Evolutionary conservation across 2,329 filamentous ascomycete species (phyloP).

Genomic region (Ceratocystis diversiconidia): DNA sequence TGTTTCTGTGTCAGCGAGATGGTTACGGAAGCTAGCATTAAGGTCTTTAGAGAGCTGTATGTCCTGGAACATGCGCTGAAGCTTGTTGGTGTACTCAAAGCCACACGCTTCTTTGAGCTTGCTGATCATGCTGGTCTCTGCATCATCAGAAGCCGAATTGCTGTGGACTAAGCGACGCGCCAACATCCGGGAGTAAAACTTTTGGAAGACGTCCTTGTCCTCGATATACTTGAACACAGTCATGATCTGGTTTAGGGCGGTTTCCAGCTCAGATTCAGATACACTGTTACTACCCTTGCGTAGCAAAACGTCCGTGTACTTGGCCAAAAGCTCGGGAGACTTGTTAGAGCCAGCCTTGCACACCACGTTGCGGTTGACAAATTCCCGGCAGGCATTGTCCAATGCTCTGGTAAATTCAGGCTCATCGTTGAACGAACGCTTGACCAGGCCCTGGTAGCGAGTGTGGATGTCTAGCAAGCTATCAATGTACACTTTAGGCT

Average conservation of each 20-base stretch:
- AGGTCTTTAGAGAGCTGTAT: constrained; percentile 98
- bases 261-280: constrained; percentile 87
- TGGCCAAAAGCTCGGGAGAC: constrained; percentile 85
- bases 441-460: constrained; percentile 81
- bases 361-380: constrained; percentile 93
- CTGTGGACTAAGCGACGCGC: constrained; percentile 88
- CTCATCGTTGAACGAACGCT: constrained; percentile 84
- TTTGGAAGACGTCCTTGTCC: constrained; percentile 99
- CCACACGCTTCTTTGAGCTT: constrained; percentile 97
- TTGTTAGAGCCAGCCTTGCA: constrained; percentile 89
- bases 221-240: constrained; percentile 99
- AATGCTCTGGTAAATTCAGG: constrained; percentile 92
- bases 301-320: constrained; percentile 83
- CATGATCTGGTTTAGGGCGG: constrained; percentile 84
- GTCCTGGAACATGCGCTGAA: constrained; percentile 99
- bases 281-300: constrained; percentile 88
- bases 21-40: constrained; percentile 75
- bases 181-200: constrained; percentile 95
- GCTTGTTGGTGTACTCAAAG: constrained; percentile 98
- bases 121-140: constrained; percentile 98
- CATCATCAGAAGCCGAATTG: constrained; percentile 90
- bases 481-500: constrained; percentile 94
- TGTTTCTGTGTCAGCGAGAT: constrained; percentile 45
- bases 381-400: constrained; percentile 94
- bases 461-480: constrained; percentile 87